Evolutionary conservation across 306 rosid species (phyloP), one percentile per base, ranked within the genome.

Genomic region (Cicer judaicum): DNA sequence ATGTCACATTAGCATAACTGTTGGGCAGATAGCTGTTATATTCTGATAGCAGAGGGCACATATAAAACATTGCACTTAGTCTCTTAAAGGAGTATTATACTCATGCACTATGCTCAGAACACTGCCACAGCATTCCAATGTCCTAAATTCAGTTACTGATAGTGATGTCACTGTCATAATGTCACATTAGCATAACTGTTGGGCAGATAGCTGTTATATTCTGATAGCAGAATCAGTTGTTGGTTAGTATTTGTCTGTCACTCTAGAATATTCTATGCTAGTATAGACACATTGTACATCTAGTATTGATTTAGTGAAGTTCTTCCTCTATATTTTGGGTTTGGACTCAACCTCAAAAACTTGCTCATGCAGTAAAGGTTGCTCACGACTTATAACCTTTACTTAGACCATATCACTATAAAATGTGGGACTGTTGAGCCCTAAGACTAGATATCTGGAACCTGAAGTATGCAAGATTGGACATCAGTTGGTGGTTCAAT

Each of bases 151-250:
- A 61, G 66, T 36, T 36, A 61, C 19, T 13, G 44, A 61, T 61
- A 61, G 10, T 61, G 7, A 18, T 8, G 41, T 24, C 41, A 29
- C 34, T 11, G 68, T 63, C n/a, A 63, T 14, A 63, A 39, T 2
- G 34, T 29, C 34, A 63, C 36, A 63, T 40, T 63, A 8, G 34
- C 67, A 8, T 62, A 62, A 38, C 16, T 36, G 47, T 36, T 60
- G 8, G 14, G 43, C 66, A 36, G 44, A 54, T 54, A 16, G 34
- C 60, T 54, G 60, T 38, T 38, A 14, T 36, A 62, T 38, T 36
- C 21, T 62, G 47, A 38, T 59, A 36, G 68, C 47, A 1, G 47
- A 39, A 62, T 62, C 19, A 62, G n/a, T 63, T 63, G 68, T 63
- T 63, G 15, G 29, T 39, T 24, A 24, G 40, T 57, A 57, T 57